phyloP scores from a whole-genome alignment of 768 basidiomycete genomes.

The Lactarius psammicola region DNA sequence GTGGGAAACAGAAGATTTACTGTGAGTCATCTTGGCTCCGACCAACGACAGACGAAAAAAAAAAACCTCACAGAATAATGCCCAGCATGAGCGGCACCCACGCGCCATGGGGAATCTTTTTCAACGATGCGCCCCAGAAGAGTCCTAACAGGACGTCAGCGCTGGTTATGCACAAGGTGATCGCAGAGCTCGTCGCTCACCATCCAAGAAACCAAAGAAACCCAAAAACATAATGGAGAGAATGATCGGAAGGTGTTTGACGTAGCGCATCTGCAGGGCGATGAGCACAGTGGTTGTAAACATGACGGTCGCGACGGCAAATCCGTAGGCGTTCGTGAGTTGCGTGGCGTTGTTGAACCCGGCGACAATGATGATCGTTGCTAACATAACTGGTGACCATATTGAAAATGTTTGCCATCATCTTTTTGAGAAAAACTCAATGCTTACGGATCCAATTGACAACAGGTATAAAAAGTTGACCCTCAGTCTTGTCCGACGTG shows the following conservation, averaged over 20 bases:
- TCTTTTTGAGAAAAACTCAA: background rate
- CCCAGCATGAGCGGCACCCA: conserved; percentile 68
- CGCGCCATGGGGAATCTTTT: conserved; percentile 61
- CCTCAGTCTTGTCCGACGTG: conserved; percentile 60
- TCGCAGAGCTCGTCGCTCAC: conserved; percentile 33
- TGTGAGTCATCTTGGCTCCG: background rate
- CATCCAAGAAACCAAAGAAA: conserved; percentile 64
- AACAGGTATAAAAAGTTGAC: conserved; percentile 65
- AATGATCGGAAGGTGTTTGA: conserved; percentile 49
- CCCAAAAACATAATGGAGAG: conserved; percentile 48
- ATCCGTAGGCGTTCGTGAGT: conserved; percentile 59
- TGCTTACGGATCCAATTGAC: conserved; percentile 54
- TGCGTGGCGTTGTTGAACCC: conserved; percentile 53
- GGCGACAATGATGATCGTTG: conserved; percentile 55
- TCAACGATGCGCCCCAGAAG: conserved; percentile 64
- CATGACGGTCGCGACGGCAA: conserved; percentile 67
- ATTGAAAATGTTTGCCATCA: background rate
- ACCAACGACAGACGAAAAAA: background rate
- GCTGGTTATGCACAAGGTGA: background rate
- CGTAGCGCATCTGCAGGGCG: conserved; percentile 53
- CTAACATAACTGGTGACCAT: conserved; percentile 43
- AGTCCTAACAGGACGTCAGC: conserved; percentile 34
- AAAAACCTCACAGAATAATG: conserved; percentile 42
- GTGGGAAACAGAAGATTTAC: background rate
- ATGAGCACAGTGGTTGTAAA: conserved; percentile 58